phyloP scores from a whole-genome alignment of 2,329 filamentous ascomycete genomes.

The Paecilomyces dactylethromorphus region DNA sequence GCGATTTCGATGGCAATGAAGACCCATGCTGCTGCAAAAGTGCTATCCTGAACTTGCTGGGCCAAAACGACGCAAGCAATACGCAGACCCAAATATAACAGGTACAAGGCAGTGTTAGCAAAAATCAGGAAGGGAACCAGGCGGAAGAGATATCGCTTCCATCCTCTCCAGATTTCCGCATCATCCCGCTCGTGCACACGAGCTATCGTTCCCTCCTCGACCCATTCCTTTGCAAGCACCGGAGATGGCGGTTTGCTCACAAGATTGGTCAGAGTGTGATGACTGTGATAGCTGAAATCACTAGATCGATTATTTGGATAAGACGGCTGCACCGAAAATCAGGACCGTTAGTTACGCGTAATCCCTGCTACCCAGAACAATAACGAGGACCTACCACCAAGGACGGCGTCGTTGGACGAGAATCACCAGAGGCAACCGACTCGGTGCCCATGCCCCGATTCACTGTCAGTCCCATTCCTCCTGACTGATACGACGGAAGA shows the following conservation, averaged over 20 bases:
- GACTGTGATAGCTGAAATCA: conserved; percentile 18
- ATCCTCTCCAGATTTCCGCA: conserved; percentile 29
- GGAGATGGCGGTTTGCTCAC: conserved; percentile 23
- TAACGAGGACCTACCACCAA: conserved; percentile 14
- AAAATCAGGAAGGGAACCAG: conserved; percentile 28
- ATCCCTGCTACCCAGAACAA: neutral
- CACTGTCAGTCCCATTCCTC: neutral
- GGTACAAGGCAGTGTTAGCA: conserved; percentile 27
- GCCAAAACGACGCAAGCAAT: conserved; percentile 49
- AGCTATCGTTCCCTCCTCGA: conserved; percentile 30
- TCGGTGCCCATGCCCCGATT: conserved; percentile 16
- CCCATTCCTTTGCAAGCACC: conserved; percentile 28
- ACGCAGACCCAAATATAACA: conserved; percentile 46
- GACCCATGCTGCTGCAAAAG: conserved; percentile 49
- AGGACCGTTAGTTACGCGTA: neutral
- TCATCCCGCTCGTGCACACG: conserved; percentile 30
- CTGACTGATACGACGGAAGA: conserved; percentile 5
- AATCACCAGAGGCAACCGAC: conserved; percentile 20
- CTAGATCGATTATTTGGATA: neutral
- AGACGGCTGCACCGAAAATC: neutral
- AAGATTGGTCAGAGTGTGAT: conserved; percentile 26
- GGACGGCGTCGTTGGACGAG: conserved; percentile 23
- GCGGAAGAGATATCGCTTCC: conserved; percentile 29
- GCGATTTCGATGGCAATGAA: conserved; percentile 51
- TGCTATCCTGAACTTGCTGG: conserved; percentile 34